phyloP scores from a whole-genome alignment of 768 basidiomycete genomes.

The Suillus ampliporus region DNA sequence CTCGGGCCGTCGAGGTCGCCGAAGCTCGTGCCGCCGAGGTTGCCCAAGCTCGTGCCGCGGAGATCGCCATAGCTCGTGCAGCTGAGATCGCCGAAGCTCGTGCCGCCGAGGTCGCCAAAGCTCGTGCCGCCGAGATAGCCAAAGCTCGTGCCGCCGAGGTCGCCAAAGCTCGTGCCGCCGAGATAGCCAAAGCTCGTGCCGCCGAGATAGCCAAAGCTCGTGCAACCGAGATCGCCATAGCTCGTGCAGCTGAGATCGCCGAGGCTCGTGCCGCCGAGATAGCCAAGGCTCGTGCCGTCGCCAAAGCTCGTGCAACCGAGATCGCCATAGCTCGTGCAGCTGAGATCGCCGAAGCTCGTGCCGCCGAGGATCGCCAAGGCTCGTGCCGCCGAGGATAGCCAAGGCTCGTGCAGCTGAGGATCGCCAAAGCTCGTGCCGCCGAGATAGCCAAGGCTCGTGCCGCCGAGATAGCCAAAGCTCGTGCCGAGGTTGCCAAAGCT shows the following conservation, averaged over 20 bases:
- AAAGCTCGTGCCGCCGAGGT: constrained; percentile 5
- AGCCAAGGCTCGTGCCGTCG: neutral
- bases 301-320: neutral
- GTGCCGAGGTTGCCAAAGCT: no score
- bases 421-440: no score
- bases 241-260: neutral
- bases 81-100: neutral
- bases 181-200: no score
- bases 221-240: no score
- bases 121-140: constrained; percentile 1
- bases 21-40: neutral
- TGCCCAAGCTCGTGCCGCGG: neutral
- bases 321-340: neutral
- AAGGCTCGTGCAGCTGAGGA: constrained; percentile 8
- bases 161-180: no score
- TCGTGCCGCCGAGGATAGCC: constrained; percentile 1
- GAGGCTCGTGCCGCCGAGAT: neutral
- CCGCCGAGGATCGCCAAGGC: constrained; percentile 1
- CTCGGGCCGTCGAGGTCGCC: neutral
- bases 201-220: no score
- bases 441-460: no score
- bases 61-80: neutral
- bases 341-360: neutral
- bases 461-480: no score
- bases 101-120: constrained; percentile 1